Evolutionary conservation across 768 basidiomycete species (phyloP), one percentile per base, ranked within the genome.

Genomic region (Termitomyces sp.): DNA sequence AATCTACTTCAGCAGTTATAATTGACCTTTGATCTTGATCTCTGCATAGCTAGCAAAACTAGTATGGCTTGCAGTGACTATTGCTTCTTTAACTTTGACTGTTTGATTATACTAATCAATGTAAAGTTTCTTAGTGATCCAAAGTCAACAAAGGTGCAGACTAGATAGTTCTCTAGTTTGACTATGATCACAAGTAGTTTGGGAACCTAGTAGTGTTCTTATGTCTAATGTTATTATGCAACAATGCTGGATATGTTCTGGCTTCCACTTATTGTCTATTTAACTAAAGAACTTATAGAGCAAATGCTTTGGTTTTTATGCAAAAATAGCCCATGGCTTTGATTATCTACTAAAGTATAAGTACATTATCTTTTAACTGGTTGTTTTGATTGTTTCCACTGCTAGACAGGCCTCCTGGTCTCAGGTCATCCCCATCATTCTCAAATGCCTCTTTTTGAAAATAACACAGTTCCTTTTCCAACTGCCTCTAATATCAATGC

Each of bases 291-390:
- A 49, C 31, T 1, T 33, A 9, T 8, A 47, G 3, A 1, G 16
- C 16, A 1, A 18, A 1, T 4, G 27, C 1, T 9, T 7, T n/a
- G 9, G 47, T 1, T 2, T 8, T 5, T 0, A 47, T 27, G 3
- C 15, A 3, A 3, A 30, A 3, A 0, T 8, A 3, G 0, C 13
- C 0, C 45, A 24, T 18, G 1, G 16, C 47, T 1, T 16, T 7
- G 2, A 31, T 9, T 2, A 48, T 2, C 8, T 1, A 8, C 8
- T 0, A 3, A 2, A 48, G 16, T 1, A 27, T 15, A 0, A 24
- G 4, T n/a, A n/a, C n/a, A n/a, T n/a, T n/a, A n/a, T n/a, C n/a
- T n/a, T n/a, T n/a, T n/a, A n/a, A n/a, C n/a, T n/a, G n/a, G n/a
- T n/a, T n/a, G n/a, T n/a, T n/a, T n/a, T n/a, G n/a, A n/a, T n/a